Evolutionary conservation across 768 basidiomycete species (phyloP).

Genomic region (Phlegmacium glaucopus): DNA sequence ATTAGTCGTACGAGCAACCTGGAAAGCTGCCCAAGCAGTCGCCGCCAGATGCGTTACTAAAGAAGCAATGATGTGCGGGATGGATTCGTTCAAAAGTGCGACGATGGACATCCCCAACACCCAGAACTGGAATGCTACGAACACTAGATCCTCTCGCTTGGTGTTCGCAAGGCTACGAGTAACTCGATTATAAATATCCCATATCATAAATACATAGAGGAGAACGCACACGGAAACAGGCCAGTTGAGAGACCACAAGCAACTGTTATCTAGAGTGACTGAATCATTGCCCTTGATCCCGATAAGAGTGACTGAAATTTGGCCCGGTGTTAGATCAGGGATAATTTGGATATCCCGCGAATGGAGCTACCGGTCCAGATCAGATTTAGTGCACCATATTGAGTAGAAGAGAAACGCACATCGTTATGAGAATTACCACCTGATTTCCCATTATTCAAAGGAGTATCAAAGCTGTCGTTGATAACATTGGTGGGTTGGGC

Average conservation of each 20-base stretch:
- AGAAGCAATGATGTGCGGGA: conserved; percentile 75
- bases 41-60: conserved; percentile 71
- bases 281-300: conserved; percentile 17
- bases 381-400: not conserved
- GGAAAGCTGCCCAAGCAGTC: conserved; percentile 70
- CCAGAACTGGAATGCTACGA: conserved; percentile 80
- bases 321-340: conserved; percentile 2
- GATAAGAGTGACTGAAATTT: conserved; percentile 12
- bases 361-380: conserved; percentile 1
- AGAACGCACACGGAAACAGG: conserved; percentile 60
- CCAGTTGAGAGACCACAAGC: conserved; percentile 65
- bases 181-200: not conserved
- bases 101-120: conserved; percentile 75
- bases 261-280: conserved; percentile 40
- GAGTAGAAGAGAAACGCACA: conserved; percentile 2
- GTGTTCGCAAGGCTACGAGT: conserved; percentile 58
- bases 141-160: conserved; percentile 74
- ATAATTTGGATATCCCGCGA: conserved; percentile 16
- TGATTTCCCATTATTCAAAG: conserved; percentile 11
- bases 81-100: conserved; percentile 71
- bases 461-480: conserved; percentile 24
- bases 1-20: conserved; percentile 54
- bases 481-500: conserved; percentile 5
- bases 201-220: not conserved
- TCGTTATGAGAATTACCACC: conserved; percentile 12